Evolutionary conservation across 257 asterid species (phyloP).

Genomic region (Solanum lycopersicoides): DNA sequence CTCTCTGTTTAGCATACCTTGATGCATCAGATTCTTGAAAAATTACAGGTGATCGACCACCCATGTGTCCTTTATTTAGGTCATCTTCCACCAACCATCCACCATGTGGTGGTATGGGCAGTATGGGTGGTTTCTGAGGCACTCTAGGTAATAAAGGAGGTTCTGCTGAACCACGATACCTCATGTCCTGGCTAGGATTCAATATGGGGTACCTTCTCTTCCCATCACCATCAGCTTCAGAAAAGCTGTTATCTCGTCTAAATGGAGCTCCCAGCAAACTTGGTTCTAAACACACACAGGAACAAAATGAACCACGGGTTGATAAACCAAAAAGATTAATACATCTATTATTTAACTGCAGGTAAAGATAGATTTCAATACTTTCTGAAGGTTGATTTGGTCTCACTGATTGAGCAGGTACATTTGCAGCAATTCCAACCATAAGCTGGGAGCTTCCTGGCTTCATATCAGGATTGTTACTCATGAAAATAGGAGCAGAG

Average conservation of each 20-base stretch:
- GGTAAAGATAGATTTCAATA: slow-evolving; percentile 16
- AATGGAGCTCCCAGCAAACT: slow-evolving; percentile 78
- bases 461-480: slow-evolving; percentile 38
- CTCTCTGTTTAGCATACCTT: slow-evolving; percentile 33
- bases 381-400: slow-evolving; percentile 57
- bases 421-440: slow-evolving; percentile 33
- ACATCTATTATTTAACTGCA: background rate
- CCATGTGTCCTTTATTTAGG: slow-evolving; percentile 23
- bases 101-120: slow-evolving; percentile 44
- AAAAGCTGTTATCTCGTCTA: slow-evolving; percentile 42
- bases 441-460: slow-evolving; percentile 48
- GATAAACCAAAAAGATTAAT: background rate
- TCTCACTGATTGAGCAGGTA: slow-evolving; percentile 33
- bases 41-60: slow-evolving; percentile 30
- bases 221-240: slow-evolving; percentile 28
- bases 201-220: slow-evolving; percentile 14
- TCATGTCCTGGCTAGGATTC: slow-evolving; percentile 24
- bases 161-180: slow-evolving; percentile 42
- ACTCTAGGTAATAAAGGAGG: slow-evolving; percentile 55
- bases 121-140: slow-evolving; percentile 41
- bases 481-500: slow-evolving; percentile 30
- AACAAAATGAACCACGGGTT: background rate
- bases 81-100: slow-evolving; percentile 63
- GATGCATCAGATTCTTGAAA: slow-evolving; percentile 31
- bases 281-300: slow-evolving; percentile 48